Percentiles rank a stretch among this genome's conserved stretches.
phyloP scores from a whole-genome alignment of 2,329 filamentous ascomycete genomes.

The Ambrosiella cleistominuta region DNA sequence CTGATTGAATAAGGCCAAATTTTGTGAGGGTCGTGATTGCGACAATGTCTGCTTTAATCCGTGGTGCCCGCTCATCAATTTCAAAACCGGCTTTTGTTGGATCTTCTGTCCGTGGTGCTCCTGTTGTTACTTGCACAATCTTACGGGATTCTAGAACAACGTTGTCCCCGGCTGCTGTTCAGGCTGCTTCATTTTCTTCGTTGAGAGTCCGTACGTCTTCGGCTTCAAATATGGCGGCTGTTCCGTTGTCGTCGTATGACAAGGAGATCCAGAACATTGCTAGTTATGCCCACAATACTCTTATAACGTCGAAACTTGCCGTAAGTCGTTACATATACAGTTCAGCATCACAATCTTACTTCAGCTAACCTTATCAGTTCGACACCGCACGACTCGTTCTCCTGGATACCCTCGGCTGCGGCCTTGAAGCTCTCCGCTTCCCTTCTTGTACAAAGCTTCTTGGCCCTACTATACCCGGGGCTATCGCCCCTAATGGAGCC shows the following conservation, averaged over 20 bases:
- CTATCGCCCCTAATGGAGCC: slow-evolving; percentile 77
- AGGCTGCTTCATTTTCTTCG: slow-evolving; percentile 25
- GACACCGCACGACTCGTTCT: slow-evolving; percentile 95
- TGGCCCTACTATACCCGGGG: slow-evolving; percentile 79
- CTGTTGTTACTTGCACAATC: background rate
- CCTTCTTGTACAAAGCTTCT: slow-evolving; percentile 91
- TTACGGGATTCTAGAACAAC: background rate
- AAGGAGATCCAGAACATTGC: slow-evolving; percentile 92
- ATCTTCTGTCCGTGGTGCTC: background rate
- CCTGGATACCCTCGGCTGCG: slow-evolving; percentile 90
- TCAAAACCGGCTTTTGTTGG: background rate
- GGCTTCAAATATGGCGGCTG: slow-evolving; percentile 31
- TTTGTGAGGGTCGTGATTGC: too few species aligned
- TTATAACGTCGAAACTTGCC: slow-evolving; percentile 79
- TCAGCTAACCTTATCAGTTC: slow-evolving; percentile 35
- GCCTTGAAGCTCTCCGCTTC: slow-evolving; percentile 87
- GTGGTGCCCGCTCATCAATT: background rate
- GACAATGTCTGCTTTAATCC: background rate
- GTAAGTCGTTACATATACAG: slow-evolving; percentile 35
- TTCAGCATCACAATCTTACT: background rate
- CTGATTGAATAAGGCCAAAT: too few species aligned
- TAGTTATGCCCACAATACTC: slow-evolving; percentile 80
- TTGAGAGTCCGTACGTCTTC: slow-evolving; percentile 17
- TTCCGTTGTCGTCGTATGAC: slow-evolving; percentile 48
- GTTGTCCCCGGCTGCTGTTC: background rate